Base-by-base conservation (phyloP, 768 basidiomycete genomes). In the Mycena maculata region DNA sequence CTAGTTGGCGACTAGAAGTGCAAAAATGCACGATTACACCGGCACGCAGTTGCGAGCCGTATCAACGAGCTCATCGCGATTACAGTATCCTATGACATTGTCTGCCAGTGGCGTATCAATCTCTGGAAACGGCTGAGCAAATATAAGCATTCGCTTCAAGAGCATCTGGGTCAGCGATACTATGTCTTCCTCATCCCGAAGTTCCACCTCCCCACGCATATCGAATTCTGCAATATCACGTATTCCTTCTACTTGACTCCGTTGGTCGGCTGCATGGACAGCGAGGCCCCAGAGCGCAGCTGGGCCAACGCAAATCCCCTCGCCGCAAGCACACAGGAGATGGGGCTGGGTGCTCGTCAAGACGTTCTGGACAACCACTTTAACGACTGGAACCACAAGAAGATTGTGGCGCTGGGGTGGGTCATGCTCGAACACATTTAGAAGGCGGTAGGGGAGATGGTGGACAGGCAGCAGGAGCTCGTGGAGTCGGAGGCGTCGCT, bases 241-340 rank as follows among this genome's bases (percentile, higher is more conserved):
- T 36, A 36, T 36, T 36, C 33, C 33, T 74, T 79, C 58, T 76
- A 79, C 42, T 68, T 68, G 41, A 73, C 63, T 16, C 67, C 61
- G 11, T 42, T 69, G 18, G 81, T 81, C 44, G 83, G 81, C 30
- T 78, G 80, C 22, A 74, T 81, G 5, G 73, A 77, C 6, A 78
- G 75, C 0, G 82, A 85, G 58, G 71, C 72, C 0, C 65, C 73
- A 0, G 72, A 77, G 38, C 77, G 81, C 22, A 80, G 81, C 0
- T 78, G 74, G 72, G 60, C 71, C 0, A 77, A 71, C 1, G 60
- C 75, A 3, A 82, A 84, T 56, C 64, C 71, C 0, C 62, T 76
- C 0, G 78, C 79, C 6, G 56, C 67, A 0, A 82, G 80, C 45
- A 83, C 80, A 0, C 69, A 72, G n/a, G 80, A 83, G 41, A 83